Base-by-base conservation (phyloP, 140 eudicot species). In the Senecio squalidus region DNA sequence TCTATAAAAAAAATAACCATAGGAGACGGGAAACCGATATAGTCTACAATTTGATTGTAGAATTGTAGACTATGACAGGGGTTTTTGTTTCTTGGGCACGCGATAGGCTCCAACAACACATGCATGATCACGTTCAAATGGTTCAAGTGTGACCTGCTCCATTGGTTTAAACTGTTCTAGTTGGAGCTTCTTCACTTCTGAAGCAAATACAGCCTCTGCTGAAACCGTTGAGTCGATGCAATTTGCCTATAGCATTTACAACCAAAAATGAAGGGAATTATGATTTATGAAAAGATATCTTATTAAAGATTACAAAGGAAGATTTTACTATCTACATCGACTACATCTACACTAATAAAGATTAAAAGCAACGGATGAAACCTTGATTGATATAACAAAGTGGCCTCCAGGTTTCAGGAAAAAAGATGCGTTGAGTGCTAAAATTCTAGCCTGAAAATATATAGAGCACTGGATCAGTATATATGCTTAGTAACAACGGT, bases 141-240 rank as follows among this genome's bases (percentile, higher is more conserved):
- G 95, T 31, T 85, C 95, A 1, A 85, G 83, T 1, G 94, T 80
- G 16, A 85, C 90, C 66, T 85, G 95, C 69, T 89, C 95, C 34
- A 67, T 61, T 0, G 89, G 95, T 66, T 82, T 85, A 58, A 90
- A 82, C 72, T 78, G 94, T 25, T 90, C 95, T 0, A 78, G 84
- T 28, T 82, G 83, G 9, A 89, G 77, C 66, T 82, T 89, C 66
- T 89, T 89, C 54, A 85, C 90, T 74, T 85, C 94, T 4, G 85
- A 80, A n/a, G 95, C 97, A 76, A 86, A 90, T 6, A 86, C 94
- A n/a, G 90, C 94, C 69, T 85, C 95, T 0, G 94, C 95, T 1
- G 95, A 82, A 16, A 74, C 89, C 0, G 97, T 89, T 0, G 94
- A 85, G 48, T 85, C 95, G 0, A 89, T 85, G 73, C 94, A 89